Conservation (phyloP, 352 stramenopile genomes). For the Phytopythium mirpurense region DNA sequence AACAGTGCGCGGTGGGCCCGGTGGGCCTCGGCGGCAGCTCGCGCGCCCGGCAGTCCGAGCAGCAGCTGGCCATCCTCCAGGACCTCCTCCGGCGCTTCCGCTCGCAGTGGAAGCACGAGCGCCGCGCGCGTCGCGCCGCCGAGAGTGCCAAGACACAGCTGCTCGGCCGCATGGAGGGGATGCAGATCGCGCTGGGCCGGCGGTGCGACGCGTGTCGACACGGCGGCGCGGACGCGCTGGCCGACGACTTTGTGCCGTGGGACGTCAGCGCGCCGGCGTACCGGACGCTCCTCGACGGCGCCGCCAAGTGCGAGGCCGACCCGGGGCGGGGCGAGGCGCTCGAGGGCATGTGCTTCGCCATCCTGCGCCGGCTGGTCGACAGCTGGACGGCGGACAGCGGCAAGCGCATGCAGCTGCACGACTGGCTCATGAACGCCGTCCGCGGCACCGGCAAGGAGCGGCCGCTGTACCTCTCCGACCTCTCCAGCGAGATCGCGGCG, state of each 20-base stretch:
- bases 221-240: conserved; percentile 16
- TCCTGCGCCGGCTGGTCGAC: conserved; percentile 50
- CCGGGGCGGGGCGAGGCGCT: conserved; percentile 34
- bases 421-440: conserved; percentile 71
- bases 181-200: conserved; percentile 21
- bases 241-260: conserved; percentile 38
- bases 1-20: conserved; percentile 8
- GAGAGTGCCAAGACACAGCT: conserved; percentile 40
- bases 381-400: conserved; percentile 66
- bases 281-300: conserved; percentile 32
- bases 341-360: conserved; percentile 54
- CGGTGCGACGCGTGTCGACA: conserved; percentile 24
- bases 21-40: conserved; percentile 23
- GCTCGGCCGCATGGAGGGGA: conserved; percentile 30
- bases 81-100: conserved; percentile 45
- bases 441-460: conserved; percentile 41
- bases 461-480: conserved; percentile 52
- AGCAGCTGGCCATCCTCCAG: conserved; percentile 42
- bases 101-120: conserved; percentile 46
- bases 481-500: conserved; percentile 55
- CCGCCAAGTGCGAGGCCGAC: conserved; percentile 12
- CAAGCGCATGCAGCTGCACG: conserved; percentile 64
- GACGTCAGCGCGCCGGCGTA: conserved; percentile 33
- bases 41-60: conserved; percentile 34
- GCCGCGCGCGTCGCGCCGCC: conserved; percentile 18